Conservation (phyloP, 805 yeast genomes). For the Barnettozyma populi region DNA sequence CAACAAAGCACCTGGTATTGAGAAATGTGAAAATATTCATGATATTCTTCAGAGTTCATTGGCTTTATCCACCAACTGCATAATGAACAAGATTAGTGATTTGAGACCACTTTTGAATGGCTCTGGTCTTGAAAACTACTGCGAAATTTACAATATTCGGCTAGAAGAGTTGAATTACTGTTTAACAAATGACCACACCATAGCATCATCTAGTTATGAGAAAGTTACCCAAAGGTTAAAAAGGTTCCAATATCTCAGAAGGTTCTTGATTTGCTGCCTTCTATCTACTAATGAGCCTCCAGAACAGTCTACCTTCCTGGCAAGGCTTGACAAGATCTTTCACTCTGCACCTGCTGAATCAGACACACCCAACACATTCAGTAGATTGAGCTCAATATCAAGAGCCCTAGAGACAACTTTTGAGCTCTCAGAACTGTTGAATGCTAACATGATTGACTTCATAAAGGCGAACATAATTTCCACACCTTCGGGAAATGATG, state of each 20-base stretch:
- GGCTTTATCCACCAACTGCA: conserved; percentile 28
- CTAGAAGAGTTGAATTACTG: conserved; percentile 26
- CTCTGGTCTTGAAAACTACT: conserved; percentile 35
- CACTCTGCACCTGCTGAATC: not conserved
- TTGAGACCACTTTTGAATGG: conserved; percentile 27
- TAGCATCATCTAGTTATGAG: not conserved
- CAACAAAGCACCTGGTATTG: not conserved
- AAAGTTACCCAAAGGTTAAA: conserved; percentile 16
- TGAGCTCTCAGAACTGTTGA: conserved; percentile 1
- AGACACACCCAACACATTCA: not conserved
- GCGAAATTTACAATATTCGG: conserved; percentile 38
- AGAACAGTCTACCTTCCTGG: conserved; percentile 17
- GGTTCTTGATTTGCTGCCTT: conserved; percentile 39
- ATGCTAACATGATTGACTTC: conserved; percentile 1
- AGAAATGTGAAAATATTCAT: conserved; percentile 7
- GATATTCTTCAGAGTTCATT: conserved; percentile 28
- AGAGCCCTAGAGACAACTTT: not conserved
- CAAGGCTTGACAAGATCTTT: conserved; percentile 9
- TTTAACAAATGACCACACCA: not conserved
- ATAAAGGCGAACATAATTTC: not conserved
- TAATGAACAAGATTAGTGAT: conserved; percentile 23
- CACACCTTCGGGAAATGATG: not conserved
- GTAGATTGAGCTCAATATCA: not conserved
- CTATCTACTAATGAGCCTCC: conserved; percentile 27
- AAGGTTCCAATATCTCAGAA: conserved; percentile 33